Evolutionary conservation across 2,329 filamentous ascomycete species (phyloP).

Genomic region (Ascochyta pisi): DNA sequence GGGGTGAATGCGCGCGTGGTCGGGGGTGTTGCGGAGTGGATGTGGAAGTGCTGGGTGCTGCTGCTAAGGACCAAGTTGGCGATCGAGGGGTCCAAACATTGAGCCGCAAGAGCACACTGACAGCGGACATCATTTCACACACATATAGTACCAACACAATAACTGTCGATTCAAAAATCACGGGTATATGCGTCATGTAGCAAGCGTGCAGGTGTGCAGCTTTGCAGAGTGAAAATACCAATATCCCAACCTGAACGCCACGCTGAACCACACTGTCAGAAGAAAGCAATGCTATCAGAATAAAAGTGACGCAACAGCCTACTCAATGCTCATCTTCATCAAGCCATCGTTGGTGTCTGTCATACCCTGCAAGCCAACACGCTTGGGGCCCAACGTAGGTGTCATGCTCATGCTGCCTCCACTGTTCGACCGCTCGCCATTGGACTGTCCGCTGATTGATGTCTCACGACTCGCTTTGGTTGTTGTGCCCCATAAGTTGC

Average conservation of each 20-base stretch:
- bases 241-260: constrained; percentile 30
- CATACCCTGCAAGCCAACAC: constrained; percentile 79
- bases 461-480: constrained; percentile 67
- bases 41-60: neutral
- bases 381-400: constrained; percentile 54
- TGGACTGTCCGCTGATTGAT: constrained; percentile 60
- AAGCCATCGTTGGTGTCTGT: constrained; percentile 92
- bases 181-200: constrained; percentile 4
- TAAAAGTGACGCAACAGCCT: neutral
- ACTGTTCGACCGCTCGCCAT: constrained; percentile 56
- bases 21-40: constrained; percentile 30
- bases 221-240: constrained; percentile 1
- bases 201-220: constrained; percentile 2
- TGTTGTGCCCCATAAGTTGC: constrained; percentile 73
- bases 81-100: constrained; percentile 25
- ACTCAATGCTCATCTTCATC: constrained; percentile 98
- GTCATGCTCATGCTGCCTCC: constrained; percentile 56
- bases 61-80: constrained; percentile 27
- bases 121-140: constrained; percentile 1
- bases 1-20: constrained; percentile 6
- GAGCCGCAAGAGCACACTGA: constrained; percentile 19
- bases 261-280: constrained; percentile 27
- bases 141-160: too few species aligned
- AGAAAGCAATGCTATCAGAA: constrained; percentile 6
- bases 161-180: neutral